Evolutionary conservation across 495 filamentous ascomycete genomes (phyloP), one percentile per base, ranked within the genome.

Genomic region (Aspergillus sparsus): DNA sequence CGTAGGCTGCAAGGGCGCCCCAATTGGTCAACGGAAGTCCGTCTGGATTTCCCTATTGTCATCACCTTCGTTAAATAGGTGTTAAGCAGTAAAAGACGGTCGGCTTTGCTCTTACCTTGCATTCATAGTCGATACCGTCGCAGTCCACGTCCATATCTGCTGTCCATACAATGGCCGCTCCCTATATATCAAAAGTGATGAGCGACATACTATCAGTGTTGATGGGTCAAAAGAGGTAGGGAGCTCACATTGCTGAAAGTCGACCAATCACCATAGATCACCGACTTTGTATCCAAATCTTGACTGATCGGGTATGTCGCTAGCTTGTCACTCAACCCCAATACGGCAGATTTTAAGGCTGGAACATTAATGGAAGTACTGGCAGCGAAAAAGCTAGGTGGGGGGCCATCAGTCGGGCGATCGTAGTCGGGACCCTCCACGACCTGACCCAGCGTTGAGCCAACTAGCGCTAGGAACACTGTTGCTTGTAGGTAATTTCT

Each of bases 71-170:
- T 10, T 11, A 41, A 41, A 41, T n/a, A 27, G 3, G 1, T 27
- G 21, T 27, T 27, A n/a, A n/a, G n/a, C 21, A 27, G 21, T 27
- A 27, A 27, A 27, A 27, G 21, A 27, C 21, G 21, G 21, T 27
- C 21, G 21, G 21, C 21, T 27, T 27, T 7, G 4, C 5, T 11
- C 50, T 1, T 58, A 72, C 73, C 61, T 63, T 62, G 62, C 74
- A 77, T 27, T 62, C 53, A 35, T 68, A 68, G 49, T 75, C 66
- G 5, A 74, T 57, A 4, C 74, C 74, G 53, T 77, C 74, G 34
- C 74, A 77, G 57, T 77, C 74, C 0, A 75, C 71, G 56, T 77
- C 72, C 74, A 77, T 77, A 42, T 77, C 72, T 0, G 74, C 72
- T 0, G 72, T 52, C 64, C 65, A 77, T 35, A 70, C 67, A 47